Percentiles rank a stretch among this genome's conserved stretches.
These are phyloP conservation scores for Debaryomycetaceae sp. DNA, from an alignment of 1,139 yeast genomes.

Conservation along the genomic window DNA sequence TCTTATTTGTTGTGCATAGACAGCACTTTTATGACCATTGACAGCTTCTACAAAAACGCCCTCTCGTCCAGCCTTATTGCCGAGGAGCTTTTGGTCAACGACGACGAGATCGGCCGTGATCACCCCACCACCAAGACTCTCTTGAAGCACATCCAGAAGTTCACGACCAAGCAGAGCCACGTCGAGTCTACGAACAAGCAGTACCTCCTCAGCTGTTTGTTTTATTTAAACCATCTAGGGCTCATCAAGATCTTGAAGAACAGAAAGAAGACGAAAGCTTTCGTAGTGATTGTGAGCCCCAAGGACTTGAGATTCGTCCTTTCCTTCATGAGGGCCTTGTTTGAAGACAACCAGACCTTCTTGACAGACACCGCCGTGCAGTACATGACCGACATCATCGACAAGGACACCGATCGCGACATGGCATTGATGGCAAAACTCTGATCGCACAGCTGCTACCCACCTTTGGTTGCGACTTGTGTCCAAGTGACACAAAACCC, in stretches of 20 bases:
- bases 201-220: slow-evolving; percentile 40
- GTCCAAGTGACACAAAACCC: no score
- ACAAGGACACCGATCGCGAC: slow-evolving; percentile 27
- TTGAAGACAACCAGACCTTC: slow-evolving; percentile 8
- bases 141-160: slow-evolving; percentile 27
- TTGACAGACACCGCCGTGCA: slow-evolving; percentile 21
- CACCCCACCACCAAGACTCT: slow-evolving; percentile 41
- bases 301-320: slow-evolving; percentile 29
- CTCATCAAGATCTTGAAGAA: slow-evolving; percentile 39
- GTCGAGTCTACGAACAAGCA: slow-evolving; percentile 43
- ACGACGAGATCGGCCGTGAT: slow-evolving; percentile 20
- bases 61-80: slow-evolving; percentile 8
- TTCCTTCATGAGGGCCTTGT: slow-evolving; percentile 25
- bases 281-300: slow-evolving; percentile 29
- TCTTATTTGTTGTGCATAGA: slow-evolving; percentile 34
- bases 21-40: slow-evolving; percentile 10
- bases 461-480: neutral
- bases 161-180: slow-evolving; percentile 12
- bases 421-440: slow-evolving; percentile 1
- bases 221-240: slow-evolving; percentile 35
- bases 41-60: slow-evolving; percentile 9
- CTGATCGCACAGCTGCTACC: neutral
- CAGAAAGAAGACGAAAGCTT: slow-evolving; percentile 42
- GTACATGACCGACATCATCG: slow-evolving; percentile 38
- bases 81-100: slow-evolving; percentile 19